Evolutionary conservation across 2,329 filamentous ascomycete species (phyloP), one percentile per base, ranked within the genome.

Genomic region (Talaromyces islandicus): DNA sequence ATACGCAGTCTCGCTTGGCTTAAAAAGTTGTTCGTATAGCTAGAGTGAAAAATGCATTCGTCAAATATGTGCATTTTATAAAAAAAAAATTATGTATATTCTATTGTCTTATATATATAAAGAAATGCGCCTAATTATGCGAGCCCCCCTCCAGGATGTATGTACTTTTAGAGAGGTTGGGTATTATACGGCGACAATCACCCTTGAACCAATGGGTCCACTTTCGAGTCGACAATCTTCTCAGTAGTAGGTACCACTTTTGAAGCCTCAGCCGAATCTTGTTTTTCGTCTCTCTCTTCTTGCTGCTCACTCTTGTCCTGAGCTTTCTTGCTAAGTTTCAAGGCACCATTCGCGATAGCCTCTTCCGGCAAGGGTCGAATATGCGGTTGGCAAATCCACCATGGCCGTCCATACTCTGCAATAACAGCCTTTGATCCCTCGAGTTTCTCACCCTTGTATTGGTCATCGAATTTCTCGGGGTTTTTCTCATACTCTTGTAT

Each of bases 321-420:
- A n/a, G 59, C 59, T 38, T 92, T 92, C 78, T 91, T 92, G 68
- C 87, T 90, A 63, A 88, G 72, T 60, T 81, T 84, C 72, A 96
- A 81, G 2, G 89, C 88, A 0, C 92, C 92, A 71, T 91, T 92
- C 63, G 88, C 87, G 64, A 94, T 69, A 2, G 94, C 94, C 77
- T 97, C 93, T 66, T 89, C 89, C 0, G 94, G 94, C 68, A 97
- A 73, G 46, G 92, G 92, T 59, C 92, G 80, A 7, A 97, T 84
- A 68, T 96, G 90, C 4, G 93, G 88, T 77, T 97, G 92, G 57
- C 87, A 91, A 4, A 96, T 83, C 91, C 91, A 97, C 84, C 88
- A 97, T 1, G 92, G 92, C 64, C 91, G 79, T 71, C 87, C 88
- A 70, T 91, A 96, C 62, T 85, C 80, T 59, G 83, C 84, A 27